Base-by-base conservation (phyloP, 306 rosid species). In the Sechiopsis laciniata region DNA sequence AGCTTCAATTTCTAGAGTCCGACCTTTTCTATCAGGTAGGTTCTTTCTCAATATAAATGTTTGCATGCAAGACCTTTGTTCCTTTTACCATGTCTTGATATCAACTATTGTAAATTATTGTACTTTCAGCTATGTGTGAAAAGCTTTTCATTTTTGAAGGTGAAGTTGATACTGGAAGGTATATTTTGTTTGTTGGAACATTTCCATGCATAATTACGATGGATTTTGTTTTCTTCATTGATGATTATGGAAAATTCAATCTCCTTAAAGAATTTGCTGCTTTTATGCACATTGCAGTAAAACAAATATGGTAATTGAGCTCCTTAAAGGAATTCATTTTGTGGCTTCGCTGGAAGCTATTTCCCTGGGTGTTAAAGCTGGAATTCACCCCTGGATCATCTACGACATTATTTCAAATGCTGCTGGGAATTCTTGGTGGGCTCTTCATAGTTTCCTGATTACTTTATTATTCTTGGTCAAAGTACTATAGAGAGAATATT, bases 371-470 rank as follows among this genome's bases (percentile, higher is more conserved):
- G 75, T 78, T 45, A 90, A 89, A 83, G 88, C 87, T 75, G 97
- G 91, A 73, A 80, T 90, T 70, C 98, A 93, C 84, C 98, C 98
- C 1, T 82, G 87, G 88, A 93, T 90, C 58, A 85, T 93, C 79
- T 87, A 85, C 74, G 89, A 86, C 80, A 93, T 93, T 74, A 90
- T 93, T 81, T 93, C 98, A 74, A 90, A 93, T 77, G 97, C 97
- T 24, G 96, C 98, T 59, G 98, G 98, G 78, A 93, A 83, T 82
- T 93, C 98, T 62, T 93, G 98, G 98, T 88, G 76, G 3, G 86
- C 75, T n/a, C 75, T 50, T 56, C 19, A 58, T 57, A 57, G 11
- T 35, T 55, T 7, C n/a, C 42, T 55, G 32, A 68, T 3, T 29
- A 59, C 37, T 66, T 71, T 69, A 15, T 66, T 56, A 50, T 70